These are phyloP conservation scores for Phaseolus lunatus DNA, from an alignment of 306 rosid species.

Conservation along the genomic window DNA sequence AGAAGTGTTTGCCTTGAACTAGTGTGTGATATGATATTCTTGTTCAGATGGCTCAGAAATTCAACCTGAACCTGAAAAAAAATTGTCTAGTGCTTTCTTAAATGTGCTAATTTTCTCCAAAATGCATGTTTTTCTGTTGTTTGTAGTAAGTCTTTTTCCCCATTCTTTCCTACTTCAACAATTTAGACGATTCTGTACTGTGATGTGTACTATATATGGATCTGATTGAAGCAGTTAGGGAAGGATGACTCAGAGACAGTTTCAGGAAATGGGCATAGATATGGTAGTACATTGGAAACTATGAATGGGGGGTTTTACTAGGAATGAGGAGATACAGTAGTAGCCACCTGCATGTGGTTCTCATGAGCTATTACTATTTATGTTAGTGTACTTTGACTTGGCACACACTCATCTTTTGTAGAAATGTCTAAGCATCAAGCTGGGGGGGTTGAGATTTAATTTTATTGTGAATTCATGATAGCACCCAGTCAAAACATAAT, in stretches of 20 bases:
- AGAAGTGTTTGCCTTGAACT: conserved; percentile 16
- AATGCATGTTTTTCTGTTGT: neutral
- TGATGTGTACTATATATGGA: conserved; percentile 20
- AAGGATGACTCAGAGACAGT: neutral
- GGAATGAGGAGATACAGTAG: neutral
- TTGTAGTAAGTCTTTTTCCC: neutral
- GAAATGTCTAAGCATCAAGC: neutral
- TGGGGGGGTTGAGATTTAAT: neutral
- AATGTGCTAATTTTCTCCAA: conserved; percentile 13
- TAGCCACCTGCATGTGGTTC: neutral
- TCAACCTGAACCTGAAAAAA: conserved; percentile 27
- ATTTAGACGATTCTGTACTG: neutral
- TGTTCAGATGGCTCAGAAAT: conserved; percentile 31
- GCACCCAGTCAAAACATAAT: neutral
- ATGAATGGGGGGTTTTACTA: conserved; percentile 16
- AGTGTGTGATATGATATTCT: conserved; percentile 22
- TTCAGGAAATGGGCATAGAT: neutral
- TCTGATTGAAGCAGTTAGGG: conserved; percentile 2
- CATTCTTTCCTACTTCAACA: neutral
- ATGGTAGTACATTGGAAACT: neutral
- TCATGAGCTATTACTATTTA: neutral
- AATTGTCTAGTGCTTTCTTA: conserved; percentile 18
- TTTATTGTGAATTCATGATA: neutral
- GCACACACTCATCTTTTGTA: neutral
- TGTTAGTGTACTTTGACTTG: neutral